Conservation (phyloP, 2,329 filamentous ascomycete species). For the Talaromyces rugulosus region DNA sequence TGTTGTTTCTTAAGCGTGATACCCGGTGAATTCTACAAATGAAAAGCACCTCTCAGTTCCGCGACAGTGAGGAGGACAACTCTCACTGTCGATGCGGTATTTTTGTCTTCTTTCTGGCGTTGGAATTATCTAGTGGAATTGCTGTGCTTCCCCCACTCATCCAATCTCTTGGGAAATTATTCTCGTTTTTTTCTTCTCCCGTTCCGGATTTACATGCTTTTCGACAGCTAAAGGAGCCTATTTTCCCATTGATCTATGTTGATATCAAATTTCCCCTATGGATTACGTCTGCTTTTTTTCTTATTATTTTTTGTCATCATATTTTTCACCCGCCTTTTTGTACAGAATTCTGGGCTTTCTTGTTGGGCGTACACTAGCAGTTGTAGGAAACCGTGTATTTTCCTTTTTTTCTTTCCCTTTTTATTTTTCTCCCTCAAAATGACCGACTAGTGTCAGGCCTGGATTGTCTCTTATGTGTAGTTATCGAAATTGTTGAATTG, state of each 20-base stretch:
- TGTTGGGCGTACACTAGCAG: not conserved
- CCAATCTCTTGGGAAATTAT: not conserved
- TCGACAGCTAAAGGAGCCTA: not conserved
- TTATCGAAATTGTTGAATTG: constrained; percentile 7
- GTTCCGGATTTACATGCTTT: not conserved
- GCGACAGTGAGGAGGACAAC: not conserved
- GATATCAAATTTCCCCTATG: not conserved
- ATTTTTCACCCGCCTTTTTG: not conserved
- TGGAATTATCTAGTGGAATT: not conserved
- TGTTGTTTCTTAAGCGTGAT: constrained; percentile 25
- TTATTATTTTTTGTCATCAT: not conserved
- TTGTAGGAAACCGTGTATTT: not conserved
- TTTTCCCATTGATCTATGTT: not conserved
- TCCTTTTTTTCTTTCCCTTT: not conserved
- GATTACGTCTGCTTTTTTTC: not conserved
- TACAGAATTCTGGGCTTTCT: not conserved
- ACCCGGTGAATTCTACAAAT: not conserved
- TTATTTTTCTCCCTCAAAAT: not conserved
- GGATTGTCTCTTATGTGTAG: constrained; percentile 10
- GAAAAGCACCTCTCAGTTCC: not conserved
- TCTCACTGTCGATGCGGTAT: not conserved
- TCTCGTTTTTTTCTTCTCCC: not conserved
- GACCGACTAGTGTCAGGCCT: constrained; percentile 4
- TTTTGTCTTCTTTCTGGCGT: not conserved
- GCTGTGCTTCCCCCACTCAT: not conserved